Percentiles rank a stretch among this genome's conserved stretches.
phyloP scores from a whole-genome alignment of 2,329 filamentous ascomycete species.

The Aspergillus pseudotamarii region DNA sequence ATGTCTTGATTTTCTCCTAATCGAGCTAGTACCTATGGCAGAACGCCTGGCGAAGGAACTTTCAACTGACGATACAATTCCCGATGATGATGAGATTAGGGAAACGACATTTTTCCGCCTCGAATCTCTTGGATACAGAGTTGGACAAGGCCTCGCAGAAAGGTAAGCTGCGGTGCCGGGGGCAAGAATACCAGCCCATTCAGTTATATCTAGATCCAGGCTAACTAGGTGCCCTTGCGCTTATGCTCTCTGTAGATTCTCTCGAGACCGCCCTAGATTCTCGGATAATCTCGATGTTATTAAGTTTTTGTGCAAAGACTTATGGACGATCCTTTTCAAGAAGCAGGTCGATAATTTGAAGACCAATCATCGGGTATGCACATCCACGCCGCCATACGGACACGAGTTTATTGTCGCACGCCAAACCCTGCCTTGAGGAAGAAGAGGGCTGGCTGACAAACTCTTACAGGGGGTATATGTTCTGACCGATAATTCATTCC shows the following conservation, averaged over 20 bases:
- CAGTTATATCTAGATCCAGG: background rate
- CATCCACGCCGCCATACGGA: background rate
- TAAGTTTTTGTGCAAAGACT: constrained; percentile 97
- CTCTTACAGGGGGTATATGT: constrained; percentile 80
- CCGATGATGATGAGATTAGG: constrained; percentile 69
- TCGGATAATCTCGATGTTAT: constrained; percentile 93
- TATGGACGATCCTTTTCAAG: constrained; percentile 91
- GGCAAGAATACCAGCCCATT: background rate
- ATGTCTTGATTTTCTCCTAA: constrained; percentile 90
- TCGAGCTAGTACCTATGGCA: constrained; percentile 93
- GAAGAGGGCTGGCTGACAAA: background rate
- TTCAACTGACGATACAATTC: constrained; percentile 28
- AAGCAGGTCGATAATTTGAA: constrained; percentile 99
- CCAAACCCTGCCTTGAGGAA: constrained; percentile 7
- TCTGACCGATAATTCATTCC: constrained; percentile 88
- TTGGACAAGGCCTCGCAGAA: constrained; percentile 90
- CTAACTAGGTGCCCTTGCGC: background rate
- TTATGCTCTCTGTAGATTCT: constrained; percentile 34
- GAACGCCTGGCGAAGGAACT: constrained; percentile 81
- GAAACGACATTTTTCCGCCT: constrained; percentile 85
- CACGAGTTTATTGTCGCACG: background rate
- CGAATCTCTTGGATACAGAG: constrained; percentile 83
- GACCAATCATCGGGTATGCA: constrained; percentile 83
- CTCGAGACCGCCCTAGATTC: constrained; percentile 76
- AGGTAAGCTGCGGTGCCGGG: constrained; percentile 55